A percentile compares a stretch with the other conserved stretches of the same genome.
These are phyloP conservation scores for Monosporozyma aquatica DNA, from an alignment of 805 yeast genomes.

Conservation along the genomic window DNA sequence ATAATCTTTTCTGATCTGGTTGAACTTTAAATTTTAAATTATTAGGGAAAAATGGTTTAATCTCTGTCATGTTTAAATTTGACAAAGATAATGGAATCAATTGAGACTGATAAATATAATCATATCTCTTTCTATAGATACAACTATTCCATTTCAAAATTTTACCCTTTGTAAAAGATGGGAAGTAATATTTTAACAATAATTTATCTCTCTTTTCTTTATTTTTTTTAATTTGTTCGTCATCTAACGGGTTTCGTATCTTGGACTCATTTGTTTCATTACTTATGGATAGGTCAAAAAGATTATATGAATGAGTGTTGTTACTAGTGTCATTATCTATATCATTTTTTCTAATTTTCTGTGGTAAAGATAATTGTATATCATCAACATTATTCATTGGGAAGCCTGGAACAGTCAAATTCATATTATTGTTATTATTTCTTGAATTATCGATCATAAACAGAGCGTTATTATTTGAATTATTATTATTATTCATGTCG, in stretches of 20 bases:
- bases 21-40: conserved; percentile 45
- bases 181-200: conserved; percentile 42
- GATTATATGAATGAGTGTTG: not conserved
- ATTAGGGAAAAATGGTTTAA: conserved; percentile 39
- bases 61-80: not conserved
- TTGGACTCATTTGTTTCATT: not conserved
- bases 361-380: not conserved
- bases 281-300: not conserved
- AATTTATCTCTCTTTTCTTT: conserved; percentile 27
- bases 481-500: too few relatives aligned
- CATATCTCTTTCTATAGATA: conserved; percentile 40
- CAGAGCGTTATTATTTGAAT: conserved; percentile 23
- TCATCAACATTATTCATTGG: not conserved
- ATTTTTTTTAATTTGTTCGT: conserved; percentile 9
- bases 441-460: conserved; percentile 22
- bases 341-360: not conserved
- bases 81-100: conserved; percentile 1
- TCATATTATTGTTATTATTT: not conserved
- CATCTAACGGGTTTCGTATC: conserved; percentile 1
- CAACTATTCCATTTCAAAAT: conserved; percentile 48
- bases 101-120: conserved; percentile 24
- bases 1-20: conserved; percentile 41
- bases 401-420: not conserved
- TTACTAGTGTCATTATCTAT: not conserved
- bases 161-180: conserved; percentile 41